These are phyloP conservation scores for Diaporthe eres DNA, from an alignment of 2,329 filamentous ascomycete species.

Conservation along the genomic window DNA sequence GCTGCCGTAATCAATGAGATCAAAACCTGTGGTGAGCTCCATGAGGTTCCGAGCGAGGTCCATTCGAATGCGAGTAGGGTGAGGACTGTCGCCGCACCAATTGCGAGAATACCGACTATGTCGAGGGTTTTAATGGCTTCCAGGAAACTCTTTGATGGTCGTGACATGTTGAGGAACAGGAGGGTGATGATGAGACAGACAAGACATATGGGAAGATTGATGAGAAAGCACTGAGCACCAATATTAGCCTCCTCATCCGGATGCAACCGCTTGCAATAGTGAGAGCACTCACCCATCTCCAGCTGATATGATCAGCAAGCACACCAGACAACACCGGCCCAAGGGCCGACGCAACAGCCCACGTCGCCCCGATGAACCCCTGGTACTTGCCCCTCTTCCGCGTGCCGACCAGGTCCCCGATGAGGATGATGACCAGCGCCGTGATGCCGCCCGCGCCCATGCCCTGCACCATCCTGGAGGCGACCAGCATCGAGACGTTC, in stretches of 20 bases:
- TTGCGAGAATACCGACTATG: not conserved
- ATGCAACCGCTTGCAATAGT: no score
- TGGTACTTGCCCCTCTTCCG: slow-evolving; percentile 37
- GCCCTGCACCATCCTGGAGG: slow-evolving; percentile 34
- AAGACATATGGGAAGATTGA: slow-evolving; percentile 36
- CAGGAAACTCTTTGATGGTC: slow-evolving; percentile 23
- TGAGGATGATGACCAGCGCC: slow-evolving; percentile 33
- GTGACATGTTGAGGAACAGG: slow-evolving; percentile 36
- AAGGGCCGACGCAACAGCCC: slow-evolving; percentile 36
- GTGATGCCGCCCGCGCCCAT: slow-evolving; percentile 27
- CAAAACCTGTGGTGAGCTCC: slow-evolving; percentile 28
- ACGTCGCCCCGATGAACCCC: slow-evolving; percentile 37
- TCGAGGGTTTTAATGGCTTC: slow-evolving; percentile 24
- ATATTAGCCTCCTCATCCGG: not conserved
- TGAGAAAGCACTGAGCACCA: slow-evolving; percentile 25
- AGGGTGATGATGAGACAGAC: slow-evolving; percentile 27
- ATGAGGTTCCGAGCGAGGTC: slow-evolving; percentile 20
- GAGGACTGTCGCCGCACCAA: slow-evolving; percentile 23
- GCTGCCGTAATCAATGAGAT: slow-evolving; percentile 23
- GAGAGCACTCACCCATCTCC: slow-evolving; percentile 37
- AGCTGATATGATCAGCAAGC: slow-evolving; percentile 34
- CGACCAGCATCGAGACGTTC: slow-evolving; percentile 35
- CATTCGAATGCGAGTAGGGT: slow-evolving; percentile 29
- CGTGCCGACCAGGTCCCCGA: slow-evolving; percentile 31
- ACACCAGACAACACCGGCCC: slow-evolving; percentile 36